Conservation (phyloP, 768 basidiomycete species). For the Boletus rex-veris region DNA sequence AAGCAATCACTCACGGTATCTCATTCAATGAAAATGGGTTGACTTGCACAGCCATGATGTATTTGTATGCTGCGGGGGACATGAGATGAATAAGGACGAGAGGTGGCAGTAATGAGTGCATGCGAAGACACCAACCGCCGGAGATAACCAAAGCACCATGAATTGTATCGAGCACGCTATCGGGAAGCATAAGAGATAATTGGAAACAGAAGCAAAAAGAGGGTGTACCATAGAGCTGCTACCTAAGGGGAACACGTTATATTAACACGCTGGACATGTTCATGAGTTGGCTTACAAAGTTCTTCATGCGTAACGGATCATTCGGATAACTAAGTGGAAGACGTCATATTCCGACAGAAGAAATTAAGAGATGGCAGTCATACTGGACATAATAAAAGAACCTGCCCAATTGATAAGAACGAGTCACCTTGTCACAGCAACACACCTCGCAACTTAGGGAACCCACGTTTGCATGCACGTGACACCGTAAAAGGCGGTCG, state of each 20-base stretch:
- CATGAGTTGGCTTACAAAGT: neutral
- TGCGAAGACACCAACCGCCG: conserved; percentile 1
- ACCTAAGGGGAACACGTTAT: neutral
- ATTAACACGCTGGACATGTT: neutral
- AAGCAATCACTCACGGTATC: conserved; percentile 1
- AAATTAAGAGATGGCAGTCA: neutral
- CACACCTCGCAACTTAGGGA: neutral
- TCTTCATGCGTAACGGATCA: conserved; percentile 1
- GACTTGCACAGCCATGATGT: neutral
- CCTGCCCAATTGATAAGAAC: neutral
- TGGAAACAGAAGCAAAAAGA: fast-evolving
- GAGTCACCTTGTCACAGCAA: neutral
- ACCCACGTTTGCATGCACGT: conserved; percentile 12
- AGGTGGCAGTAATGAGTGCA: neutral
- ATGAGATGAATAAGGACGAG: neutral
- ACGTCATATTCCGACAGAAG: neutral
- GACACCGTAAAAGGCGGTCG: neutral
- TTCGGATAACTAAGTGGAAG: neutral
- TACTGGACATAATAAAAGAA: conserved; percentile 10
- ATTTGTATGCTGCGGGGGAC: neutral
- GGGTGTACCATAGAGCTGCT: conserved; percentile 1
- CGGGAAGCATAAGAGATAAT: neutral
- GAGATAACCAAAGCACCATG: conserved; percentile 3
- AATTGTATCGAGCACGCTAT: conserved; percentile 8
- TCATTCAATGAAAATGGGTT: neutral